A percentile compares a stretch with the other conserved stretches of the same genome.
phyloP scores from a whole-genome alignment of 495 filamentous ascomycete genomes.

The Massariosphaeria phaeospora region DNA sequence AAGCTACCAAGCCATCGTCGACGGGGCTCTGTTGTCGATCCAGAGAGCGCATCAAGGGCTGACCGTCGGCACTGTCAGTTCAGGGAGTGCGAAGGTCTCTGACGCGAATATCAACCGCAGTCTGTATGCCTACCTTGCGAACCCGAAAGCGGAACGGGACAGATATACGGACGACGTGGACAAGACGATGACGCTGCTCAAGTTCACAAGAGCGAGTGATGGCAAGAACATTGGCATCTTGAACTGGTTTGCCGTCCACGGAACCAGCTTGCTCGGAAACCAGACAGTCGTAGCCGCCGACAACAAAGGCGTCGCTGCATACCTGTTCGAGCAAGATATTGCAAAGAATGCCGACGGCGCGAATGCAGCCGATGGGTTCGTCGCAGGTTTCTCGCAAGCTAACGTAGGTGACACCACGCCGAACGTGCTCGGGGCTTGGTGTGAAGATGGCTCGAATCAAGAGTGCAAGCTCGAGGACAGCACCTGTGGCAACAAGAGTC shows the following conservation, averaged over 20 bases:
- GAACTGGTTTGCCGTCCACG: slow-evolving; percentile 93
- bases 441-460: slow-evolving; percentile 39
- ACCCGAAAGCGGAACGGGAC: slow-evolving; percentile 72
- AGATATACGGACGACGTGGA: slow-evolving; percentile 75
- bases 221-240: slow-evolving; percentile 71
- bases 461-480: slow-evolving; percentile 43
- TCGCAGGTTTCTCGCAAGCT: slow-evolving; percentile 91
- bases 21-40: slow-evolving; percentile 78
- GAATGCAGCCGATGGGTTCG: slow-evolving; percentile 57
- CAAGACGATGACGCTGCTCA: slow-evolving; percentile 77
- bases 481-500: slow-evolving; percentile 67
- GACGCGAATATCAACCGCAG: slow-evolving; percentile 88
- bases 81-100: slow-evolving; percentile 68
- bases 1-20: slow-evolving; percentile 84
- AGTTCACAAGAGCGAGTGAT: slow-evolving; percentile 69
- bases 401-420: slow-evolving; percentile 92
- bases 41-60: slow-evolving; percentile 72
- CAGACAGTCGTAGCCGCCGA: slow-evolving; percentile 90
- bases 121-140: slow-evolving; percentile 84
- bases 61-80: slow-evolving; percentile 62
- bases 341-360: slow-evolving; percentile 45
- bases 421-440: slow-evolving; percentile 67
- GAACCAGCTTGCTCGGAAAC: slow-evolving; percentile 86
- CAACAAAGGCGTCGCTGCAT: slow-evolving; percentile 93
- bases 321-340: slow-evolving; percentile 73